Conservation (phyloP, 768 basidiomycete genomes). For the Baorangia bicolor region DNA sequence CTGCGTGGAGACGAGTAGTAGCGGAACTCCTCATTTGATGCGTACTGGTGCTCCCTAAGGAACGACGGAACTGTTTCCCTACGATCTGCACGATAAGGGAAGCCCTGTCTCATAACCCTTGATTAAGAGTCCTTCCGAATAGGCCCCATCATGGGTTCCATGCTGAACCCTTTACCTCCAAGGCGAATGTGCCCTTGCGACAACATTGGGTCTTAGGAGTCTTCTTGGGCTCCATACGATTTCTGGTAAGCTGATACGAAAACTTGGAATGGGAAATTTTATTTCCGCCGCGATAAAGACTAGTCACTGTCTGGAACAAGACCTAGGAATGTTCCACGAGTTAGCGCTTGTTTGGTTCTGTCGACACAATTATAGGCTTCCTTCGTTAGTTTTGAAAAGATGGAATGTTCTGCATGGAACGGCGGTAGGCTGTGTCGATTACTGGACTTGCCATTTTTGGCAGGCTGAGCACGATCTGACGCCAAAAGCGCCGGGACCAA, state of each 20-base stretch:
- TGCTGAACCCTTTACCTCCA: constrained; percentile 9
- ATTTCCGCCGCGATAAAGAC: constrained; percentile 17
- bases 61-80: background rate
- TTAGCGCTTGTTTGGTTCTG: constrained; percentile 21
- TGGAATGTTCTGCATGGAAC: constrained; percentile 30
- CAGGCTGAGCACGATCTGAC: background rate
- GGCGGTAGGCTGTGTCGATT: constrained; percentile 17
- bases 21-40: constrained; percentile 6
- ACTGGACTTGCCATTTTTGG: constrained; percentile 18
- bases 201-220: background rate
- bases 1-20: background rate
- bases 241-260: background rate
- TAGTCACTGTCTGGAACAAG: background rate
- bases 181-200: background rate
- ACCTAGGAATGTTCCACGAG: constrained; percentile 1
- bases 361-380: constrained; percentile 19
- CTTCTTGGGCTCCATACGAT: background rate
- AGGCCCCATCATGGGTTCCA: background rate
- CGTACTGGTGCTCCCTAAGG: background rate
- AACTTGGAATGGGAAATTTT: background rate
- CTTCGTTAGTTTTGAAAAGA: background rate
- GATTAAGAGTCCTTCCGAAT: background rate
- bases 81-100: constrained; percentile 14
- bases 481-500: background rate
- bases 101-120: constrained; percentile 3